phyloP scores from a whole-genome alignment of 225 moss, liverwort and hornwort genomes.

The Bryum argenteum region DNA sequence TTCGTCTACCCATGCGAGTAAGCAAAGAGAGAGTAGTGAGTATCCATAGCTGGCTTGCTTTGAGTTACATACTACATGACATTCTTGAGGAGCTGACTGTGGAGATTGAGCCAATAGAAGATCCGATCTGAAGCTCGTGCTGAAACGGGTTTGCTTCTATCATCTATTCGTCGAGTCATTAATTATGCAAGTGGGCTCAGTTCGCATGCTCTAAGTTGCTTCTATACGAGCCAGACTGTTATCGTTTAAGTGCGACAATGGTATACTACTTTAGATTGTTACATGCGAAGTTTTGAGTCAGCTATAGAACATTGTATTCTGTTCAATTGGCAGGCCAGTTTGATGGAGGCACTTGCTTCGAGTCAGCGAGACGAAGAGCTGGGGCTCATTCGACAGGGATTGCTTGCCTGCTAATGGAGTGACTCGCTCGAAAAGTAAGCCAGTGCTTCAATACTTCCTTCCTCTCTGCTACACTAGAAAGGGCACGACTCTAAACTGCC shows the following conservation, averaged over 20 bases:
- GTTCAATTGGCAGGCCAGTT: background rate
- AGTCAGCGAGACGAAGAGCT: background rate
- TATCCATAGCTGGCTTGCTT: background rate
- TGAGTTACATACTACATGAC: background rate
- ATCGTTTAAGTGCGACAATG: background rate
- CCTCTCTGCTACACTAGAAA: too few relatives aligned
- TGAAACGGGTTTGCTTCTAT: background rate
- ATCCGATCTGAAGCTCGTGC: background rate
- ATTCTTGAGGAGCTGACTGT: background rate
- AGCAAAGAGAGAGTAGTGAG: background rate
- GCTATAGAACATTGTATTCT: background rate
- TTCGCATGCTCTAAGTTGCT: background rate
- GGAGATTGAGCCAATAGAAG: background rate
- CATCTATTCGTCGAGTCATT: background rate
- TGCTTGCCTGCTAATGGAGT: too few relatives aligned
- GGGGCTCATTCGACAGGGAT: too few relatives aligned
- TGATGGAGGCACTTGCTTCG: background rate
- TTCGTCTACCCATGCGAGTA: slow-evolving; percentile 32
- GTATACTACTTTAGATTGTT: background rate
- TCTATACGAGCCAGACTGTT: background rate
- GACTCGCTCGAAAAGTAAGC: too few relatives aligned
- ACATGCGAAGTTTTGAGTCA: background rate
- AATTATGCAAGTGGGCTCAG: background rate
- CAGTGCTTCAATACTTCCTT: too few relatives aligned
- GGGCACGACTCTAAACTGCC: too few relatives aligned